phyloP scores from a whole-genome alignment of 257 asterid species.

The Nicotiana tabacum region DNA sequence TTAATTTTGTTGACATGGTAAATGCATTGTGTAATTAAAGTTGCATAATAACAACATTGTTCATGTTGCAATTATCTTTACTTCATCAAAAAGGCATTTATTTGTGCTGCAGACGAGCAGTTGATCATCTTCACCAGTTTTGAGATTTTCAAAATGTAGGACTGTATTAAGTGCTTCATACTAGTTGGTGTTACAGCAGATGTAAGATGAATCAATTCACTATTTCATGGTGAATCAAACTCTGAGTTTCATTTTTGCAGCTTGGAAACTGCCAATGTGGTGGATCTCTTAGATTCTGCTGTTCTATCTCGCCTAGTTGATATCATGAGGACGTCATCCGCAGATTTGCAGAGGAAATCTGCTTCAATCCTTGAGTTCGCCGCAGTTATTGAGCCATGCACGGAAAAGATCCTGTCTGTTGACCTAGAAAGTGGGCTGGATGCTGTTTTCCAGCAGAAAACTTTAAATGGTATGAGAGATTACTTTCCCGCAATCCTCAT shows the following conservation, averaged over 20 bases:
- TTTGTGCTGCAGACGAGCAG: background rate
- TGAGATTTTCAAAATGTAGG: background rate
- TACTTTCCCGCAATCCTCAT: background rate
- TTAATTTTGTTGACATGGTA: background rate
- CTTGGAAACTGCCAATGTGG: slow-evolving; percentile 21
- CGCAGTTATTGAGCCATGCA: slow-evolving; percentile 28
- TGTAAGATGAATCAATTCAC: background rate
- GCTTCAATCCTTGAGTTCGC: slow-evolving; percentile 70
- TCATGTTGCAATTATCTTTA: background rate
- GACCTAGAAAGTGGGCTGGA: slow-evolving; percentile 59
- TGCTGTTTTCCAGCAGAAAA: slow-evolving; percentile 51
- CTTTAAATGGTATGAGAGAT: slow-evolving; percentile 41
- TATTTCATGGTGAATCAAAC: slow-evolving; percentile 9
- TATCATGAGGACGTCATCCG: slow-evolving; percentile 52
- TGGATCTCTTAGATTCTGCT: slow-evolving; percentile 41
- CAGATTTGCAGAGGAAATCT: slow-evolving; percentile 68
- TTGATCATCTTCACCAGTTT: background rate
- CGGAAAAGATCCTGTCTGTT: slow-evolving; percentile 40
- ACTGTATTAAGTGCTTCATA: background rate
- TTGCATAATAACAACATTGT: background rate
- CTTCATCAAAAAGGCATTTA: background rate
- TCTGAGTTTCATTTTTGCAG: slow-evolving; percentile 34
- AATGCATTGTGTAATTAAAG: background rate
- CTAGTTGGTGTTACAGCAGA: background rate
- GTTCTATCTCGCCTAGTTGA: slow-evolving; percentile 55